Percentiles rank a stretch among this genome's conserved stretches.
phyloP scores from a whole-genome alignment of 208 protist species.

The Leishmania gerbilli region DNA sequence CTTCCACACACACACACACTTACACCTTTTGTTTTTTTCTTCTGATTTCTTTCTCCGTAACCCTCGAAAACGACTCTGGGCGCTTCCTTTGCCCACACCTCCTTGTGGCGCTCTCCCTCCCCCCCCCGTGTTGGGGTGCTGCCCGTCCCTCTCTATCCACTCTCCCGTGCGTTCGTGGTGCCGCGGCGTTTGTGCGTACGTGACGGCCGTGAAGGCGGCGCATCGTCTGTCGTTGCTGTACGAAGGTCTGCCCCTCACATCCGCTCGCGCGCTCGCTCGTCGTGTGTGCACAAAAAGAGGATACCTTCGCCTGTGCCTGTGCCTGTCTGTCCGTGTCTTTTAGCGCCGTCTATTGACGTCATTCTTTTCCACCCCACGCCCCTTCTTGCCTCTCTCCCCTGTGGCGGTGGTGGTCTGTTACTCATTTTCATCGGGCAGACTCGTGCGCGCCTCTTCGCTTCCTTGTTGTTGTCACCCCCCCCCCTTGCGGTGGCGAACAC shows the following conservation, averaged over 20 bases:
- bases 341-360: neutral
- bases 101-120: neutral
- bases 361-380: neutral
- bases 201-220: neutral
- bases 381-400: slow-evolving; percentile 3
- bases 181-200: neutral
- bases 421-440: neutral
- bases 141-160: neutral
- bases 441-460: neutral
- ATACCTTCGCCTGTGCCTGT: neutral
- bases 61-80: slow-evolving; percentile 1
- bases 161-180: neutral
- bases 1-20: neutral
- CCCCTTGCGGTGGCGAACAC: neutral
- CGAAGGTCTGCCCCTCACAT: neutral
- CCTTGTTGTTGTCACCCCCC: neutral
- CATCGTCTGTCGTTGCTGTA: neutral
- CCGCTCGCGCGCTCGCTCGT: neutral
- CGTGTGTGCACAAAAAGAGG: no score
- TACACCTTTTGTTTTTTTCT: neutral
- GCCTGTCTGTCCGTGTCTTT: neutral
- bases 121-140: neutral
- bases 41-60: neutral
- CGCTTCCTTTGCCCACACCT: neutral
- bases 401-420: neutral